Conservation (phyloP, 805 yeast species). For the Clavispora vitiphila region DNA sequence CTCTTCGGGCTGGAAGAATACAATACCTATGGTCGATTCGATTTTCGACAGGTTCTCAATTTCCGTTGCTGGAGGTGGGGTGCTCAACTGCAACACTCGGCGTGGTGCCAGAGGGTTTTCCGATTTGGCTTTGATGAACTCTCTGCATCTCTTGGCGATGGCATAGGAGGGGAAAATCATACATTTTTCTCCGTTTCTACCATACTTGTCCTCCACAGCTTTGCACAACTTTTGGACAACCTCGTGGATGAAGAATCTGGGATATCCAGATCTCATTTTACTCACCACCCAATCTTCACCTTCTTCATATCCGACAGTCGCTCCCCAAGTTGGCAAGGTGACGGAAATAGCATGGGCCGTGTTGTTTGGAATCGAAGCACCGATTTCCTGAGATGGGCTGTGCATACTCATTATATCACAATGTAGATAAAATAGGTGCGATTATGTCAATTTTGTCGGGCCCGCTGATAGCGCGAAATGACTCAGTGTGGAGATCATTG, state of each 20-base stretch:
- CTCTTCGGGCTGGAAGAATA: slow-evolving; percentile 64
- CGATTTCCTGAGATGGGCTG: slow-evolving; percentile 47
- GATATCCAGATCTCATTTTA: slow-evolving; percentile 84
- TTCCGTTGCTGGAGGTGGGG: slow-evolving; percentile 58
- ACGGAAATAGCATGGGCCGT: slow-evolving; percentile 93
- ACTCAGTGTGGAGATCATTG: not conserved
- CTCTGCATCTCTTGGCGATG: slow-evolving; percentile 82
- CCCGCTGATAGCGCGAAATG: not conserved
- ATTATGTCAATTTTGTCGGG: not conserved
- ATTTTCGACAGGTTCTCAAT: slow-evolving; percentile 56
- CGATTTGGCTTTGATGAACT: slow-evolving; percentile 51
- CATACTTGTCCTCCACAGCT: slow-evolving; percentile 62
- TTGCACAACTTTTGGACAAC: slow-evolving; percentile 53
- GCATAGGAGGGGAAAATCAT: slow-evolving; percentile 73
- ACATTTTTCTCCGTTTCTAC: slow-evolving; percentile 70
- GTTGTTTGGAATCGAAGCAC: slow-evolving; percentile 83
- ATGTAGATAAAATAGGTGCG: not conserved
- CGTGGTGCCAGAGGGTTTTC: slow-evolving; percentile 22
- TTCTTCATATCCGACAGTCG: slow-evolving; percentile 88
- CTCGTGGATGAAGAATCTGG: slow-evolving; percentile 71
- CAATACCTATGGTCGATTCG: slow-evolving; percentile 69
- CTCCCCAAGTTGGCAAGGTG: slow-evolving; percentile 92
- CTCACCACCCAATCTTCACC: slow-evolving; percentile 77
- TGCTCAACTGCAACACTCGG: slow-evolving; percentile 70
- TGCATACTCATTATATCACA: slow-evolving; percentile 6